Evolutionary conservation across 768 basidiomycete genomes (phyloP).

Genomic region (Boletus insuetus): DNA sequence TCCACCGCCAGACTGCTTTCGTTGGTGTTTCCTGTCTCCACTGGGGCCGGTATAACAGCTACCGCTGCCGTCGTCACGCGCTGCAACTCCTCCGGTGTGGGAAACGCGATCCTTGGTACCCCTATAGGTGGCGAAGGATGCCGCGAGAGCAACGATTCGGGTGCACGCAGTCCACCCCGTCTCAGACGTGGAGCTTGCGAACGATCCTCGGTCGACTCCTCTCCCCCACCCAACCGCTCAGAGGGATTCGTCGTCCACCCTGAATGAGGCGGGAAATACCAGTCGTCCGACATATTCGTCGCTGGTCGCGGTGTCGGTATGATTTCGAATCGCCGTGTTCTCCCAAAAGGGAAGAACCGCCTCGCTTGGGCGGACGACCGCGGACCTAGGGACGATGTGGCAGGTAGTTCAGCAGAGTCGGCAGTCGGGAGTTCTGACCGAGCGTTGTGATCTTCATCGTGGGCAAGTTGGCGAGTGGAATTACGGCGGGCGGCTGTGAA

Average conservation of each 20-base stretch:
- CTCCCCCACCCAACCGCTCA: conserved; percentile 21
- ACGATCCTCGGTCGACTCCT: conserved; percentile 37
- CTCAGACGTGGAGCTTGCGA: conserved; percentile 51
- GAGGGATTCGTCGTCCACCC: conserved; percentile 16
- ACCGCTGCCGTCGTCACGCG: conserved; percentile 13
- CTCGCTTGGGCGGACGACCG: conserved; percentile 32
- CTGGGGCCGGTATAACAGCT: background rate
- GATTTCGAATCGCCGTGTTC: conserved; percentile 42
- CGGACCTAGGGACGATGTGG: conserved; percentile 8
- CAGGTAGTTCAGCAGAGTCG: background rate
- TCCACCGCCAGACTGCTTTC: conserved; percentile 13
- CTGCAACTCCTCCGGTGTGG: conserved; percentile 22
- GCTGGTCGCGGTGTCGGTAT: conserved; percentile 32
- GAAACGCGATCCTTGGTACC: conserved; percentile 22
- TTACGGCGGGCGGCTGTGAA: conserved; percentile 66
- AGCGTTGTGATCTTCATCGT: conserved; percentile 24
- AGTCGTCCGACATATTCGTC: conserved; percentile 30
- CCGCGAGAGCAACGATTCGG: conserved; percentile 55
- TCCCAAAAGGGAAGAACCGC: conserved; percentile 57
- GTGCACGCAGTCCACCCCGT: conserved; percentile 64
- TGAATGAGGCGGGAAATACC: conserved; percentile 31
- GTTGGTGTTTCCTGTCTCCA: background rate
- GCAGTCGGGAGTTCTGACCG: conserved; percentile 10
- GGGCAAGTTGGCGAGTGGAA: conserved; percentile 35
- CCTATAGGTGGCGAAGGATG: conserved; percentile 38